Evolutionary conservation across 306 rosid species (phyloP), one percentile per base, ranked within the genome.

Genomic region (Dalbergia cultrata): DNA sequence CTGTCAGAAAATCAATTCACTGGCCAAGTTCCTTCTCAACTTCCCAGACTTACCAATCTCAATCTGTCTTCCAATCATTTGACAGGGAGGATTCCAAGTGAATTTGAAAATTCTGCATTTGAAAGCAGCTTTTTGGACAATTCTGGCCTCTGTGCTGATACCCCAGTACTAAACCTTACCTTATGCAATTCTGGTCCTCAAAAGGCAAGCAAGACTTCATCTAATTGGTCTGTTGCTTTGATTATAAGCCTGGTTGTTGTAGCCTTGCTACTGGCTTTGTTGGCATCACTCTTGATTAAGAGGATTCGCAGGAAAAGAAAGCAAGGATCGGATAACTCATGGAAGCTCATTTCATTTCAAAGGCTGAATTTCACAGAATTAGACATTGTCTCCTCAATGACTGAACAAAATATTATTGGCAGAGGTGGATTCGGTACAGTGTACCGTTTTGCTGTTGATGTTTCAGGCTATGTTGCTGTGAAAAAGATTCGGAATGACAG

Each of bases 1-100:
- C 83, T 93, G n/a, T 91, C 95, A 18, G 85, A 85, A 67, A 91
- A 91, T 75, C 86, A 77, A 75, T 62, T 94, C 33, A 85, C 92
- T 8, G 97, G 97, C 43, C 22, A 69, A 73, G 66, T 95, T 84
- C 97, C 97, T 5, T 2, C 71, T 13, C 67, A 62, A 52, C 68
- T 91, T 9, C 89, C 76, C 17, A 81, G 1, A 33, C 65, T 75
- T 72, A 84, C 50, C 41, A 39, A 73, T 62, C 81, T 85, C 44
- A 85, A 85, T 41, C 64, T 85, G 1, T 85, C 88, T 8, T 81
- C 57, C 44, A 91, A 94, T 85, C 76, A 14, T 6, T 84, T 94
- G 21, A 33, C 76, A 0, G 95, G 97, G 21, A 80, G 39, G 31
- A 70, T 95, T 65, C 97, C 95, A 7, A 17, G 26, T 41, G 84